Evolutionary conservation across 345 rosid genomes (phyloP).

Genomic region (thale cress (Arabidopsis thaliana)): DNA sequence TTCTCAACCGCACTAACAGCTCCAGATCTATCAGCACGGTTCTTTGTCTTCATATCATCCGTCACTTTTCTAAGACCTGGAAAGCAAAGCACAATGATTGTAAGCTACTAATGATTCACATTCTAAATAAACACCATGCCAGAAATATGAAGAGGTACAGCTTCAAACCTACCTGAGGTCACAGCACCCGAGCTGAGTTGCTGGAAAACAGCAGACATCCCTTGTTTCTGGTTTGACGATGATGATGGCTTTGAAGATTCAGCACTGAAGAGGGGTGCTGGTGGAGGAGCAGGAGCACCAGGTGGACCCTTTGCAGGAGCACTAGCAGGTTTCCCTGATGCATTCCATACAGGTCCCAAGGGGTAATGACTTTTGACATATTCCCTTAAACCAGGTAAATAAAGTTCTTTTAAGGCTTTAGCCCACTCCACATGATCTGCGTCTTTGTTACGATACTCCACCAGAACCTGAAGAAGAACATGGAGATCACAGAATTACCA

Average conservation of each 20-base stretch:
- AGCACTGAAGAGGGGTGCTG: conserved; percentile 79
- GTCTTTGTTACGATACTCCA: conserved; percentile 82
- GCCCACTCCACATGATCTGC: conserved; percentile 97
- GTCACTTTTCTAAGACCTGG: conserved; percentile 91
- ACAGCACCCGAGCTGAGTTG: conserved; percentile 77
- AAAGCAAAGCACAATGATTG: conserved; percentile 28
- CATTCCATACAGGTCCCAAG: conserved; percentile 93
- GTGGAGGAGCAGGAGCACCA: conserved; percentile 86
- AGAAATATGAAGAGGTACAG: conserved; percentile 17
- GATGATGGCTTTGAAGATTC: conserved; percentile 78
- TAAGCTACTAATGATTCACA: conserved; percentile 17
- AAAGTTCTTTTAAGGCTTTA: conserved; percentile 91
- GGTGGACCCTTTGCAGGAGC: conserved; percentile 64
- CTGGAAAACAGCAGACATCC: conserved; percentile 96
- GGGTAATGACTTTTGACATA: conserved; percentile 88
- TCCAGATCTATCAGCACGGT: conserved; percentile 71
- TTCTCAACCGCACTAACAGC: conserved; percentile 66
- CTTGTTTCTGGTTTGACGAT: conserved; percentile 79
- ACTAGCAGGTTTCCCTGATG: conserved; percentile 59
- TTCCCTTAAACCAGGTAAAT: conserved; percentile 86
- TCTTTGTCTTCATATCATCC: conserved; percentile 93
- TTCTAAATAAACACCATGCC: neutral
- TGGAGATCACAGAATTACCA: conserved; percentile 6
- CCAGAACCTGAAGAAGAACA: conserved; percentile 66
- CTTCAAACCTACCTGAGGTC: conserved; percentile 62